Percentiles rank a stretch among this genome's conserved stretches.
Evolutionary conservation across 1,284 basidiomycete genomes (phyloP).

Genomic region (Ustilago hordei): DNA sequence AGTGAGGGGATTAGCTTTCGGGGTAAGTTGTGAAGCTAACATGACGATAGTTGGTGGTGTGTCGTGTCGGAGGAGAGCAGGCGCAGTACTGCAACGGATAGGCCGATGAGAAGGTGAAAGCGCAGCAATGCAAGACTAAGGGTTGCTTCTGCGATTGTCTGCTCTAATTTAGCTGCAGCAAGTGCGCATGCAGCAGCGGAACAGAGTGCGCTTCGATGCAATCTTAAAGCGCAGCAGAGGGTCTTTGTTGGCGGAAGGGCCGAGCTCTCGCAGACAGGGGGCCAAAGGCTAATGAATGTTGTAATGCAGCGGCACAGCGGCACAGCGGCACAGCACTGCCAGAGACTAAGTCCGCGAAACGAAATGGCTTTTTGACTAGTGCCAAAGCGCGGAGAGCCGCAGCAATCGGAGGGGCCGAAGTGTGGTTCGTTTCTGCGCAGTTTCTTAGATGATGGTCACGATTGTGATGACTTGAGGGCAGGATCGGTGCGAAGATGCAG

Average conservation of each 20-base stretch:
- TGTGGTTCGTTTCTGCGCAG: not conserved
- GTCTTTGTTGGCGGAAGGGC: constrained; percentile 8
- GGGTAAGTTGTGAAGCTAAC: constrained; percentile 45
- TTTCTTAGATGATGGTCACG: not conserved
- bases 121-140: not conserved
- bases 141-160: not conserved
- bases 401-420: constrained; percentile 13
- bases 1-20: constrained; percentile 24
- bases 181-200: constrained; percentile 3
- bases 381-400: not conserved
- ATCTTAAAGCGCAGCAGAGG: not conserved
- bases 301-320: constrained; percentile 10
- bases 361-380: constrained; percentile 2
- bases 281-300: constrained; percentile 1
- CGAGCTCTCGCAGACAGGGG: constrained; percentile 7
- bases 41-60: constrained; percentile 11
- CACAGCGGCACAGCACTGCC: constrained; percentile 1
- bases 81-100: not conserved
- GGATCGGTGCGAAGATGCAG: not conserved
- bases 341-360: constrained; percentile 16
- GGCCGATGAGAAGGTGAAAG: constrained; percentile 1
- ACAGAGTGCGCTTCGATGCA: constrained; percentile 1
- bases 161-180: not conserved
- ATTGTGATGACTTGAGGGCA: not conserved
- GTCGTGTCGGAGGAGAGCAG: not conserved